A percentile compares a stretch with the other conserved stretches of the same genome.
Conservation (phyloP, 2,329 filamentous ascomycete genomes). For the Xylariaceae sp. region DNA sequence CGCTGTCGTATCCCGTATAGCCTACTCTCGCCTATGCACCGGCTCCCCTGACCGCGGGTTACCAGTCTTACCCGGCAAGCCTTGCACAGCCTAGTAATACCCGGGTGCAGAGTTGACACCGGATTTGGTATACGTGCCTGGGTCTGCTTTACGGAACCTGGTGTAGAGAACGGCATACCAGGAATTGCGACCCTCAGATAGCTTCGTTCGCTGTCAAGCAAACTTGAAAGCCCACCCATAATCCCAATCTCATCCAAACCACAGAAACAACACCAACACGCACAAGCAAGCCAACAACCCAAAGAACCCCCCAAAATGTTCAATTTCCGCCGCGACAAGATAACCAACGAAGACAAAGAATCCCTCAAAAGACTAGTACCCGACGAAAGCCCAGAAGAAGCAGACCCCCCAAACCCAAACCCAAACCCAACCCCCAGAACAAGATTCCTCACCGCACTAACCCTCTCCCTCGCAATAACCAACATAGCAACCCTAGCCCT, state of each 20-base stretch:
- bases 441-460: not conserved
- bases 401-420: too few relatives aligned
- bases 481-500: not conserved
- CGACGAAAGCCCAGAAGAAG: not conserved
- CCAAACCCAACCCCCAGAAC: too few relatives aligned
- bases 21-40: not conserved
- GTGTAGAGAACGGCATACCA: too few relatives aligned
- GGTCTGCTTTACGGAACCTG: too few relatives aligned
- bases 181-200: too few relatives aligned
- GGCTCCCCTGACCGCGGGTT: not conserved
- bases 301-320: not conserved
- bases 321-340: not conserved
- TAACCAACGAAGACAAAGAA: not conserved
- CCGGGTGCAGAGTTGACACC: too few relatives aligned
- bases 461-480: not conserved
- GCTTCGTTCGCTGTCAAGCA: too few relatives aligned
- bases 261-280: too few relatives aligned
- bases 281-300: too few relatives aligned
- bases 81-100: not conserved
- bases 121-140: too few relatives aligned
- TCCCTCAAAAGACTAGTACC: not conserved
- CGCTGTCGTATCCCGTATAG: not conserved
- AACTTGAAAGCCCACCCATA: too few relatives aligned
- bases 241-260: too few relatives aligned
- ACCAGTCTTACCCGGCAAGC: not conserved